Percentiles rank a stretch among this genome's conserved stretches.
These are phyloP conservation scores for Saussurea involucrata DNA, from an alignment of 129 eudicot genomes.

Conservation along the genomic window DNA sequence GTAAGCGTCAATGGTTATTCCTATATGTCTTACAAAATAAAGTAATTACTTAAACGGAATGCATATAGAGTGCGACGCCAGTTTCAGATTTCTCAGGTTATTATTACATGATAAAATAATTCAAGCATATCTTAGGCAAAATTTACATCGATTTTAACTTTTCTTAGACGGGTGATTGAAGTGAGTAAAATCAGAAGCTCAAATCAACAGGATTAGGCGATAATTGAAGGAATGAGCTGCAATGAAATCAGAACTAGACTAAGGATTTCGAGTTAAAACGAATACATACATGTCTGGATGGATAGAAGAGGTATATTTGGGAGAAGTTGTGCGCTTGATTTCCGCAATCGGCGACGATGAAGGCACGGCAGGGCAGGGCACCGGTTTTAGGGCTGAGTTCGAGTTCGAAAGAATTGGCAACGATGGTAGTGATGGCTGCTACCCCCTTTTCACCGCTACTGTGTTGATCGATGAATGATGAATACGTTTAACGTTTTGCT, in stretches of 20 bases:
- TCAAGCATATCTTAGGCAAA: neutral
- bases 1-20: neutral
- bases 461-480: neutral
- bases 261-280: neutral
- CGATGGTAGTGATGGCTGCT: constrained; percentile 20
- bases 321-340: neutral
- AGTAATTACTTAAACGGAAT: neutral
- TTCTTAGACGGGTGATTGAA: neutral
- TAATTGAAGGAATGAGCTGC: neutral
- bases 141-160: constrained; percentile 4
- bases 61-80: neutral
- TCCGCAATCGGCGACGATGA: neutral
- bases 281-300: constrained; percentile 11
- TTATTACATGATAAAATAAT: neutral
- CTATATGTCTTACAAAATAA: neutral
- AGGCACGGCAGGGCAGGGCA: neutral
- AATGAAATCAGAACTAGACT: neutral
- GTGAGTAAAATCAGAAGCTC: neutral
- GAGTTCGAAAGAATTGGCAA: constrained; percentile 16
- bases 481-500: neutral
- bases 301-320: constrained; percentile 7
- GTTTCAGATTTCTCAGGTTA: neutral
- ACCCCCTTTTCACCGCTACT: constrained; percentile 16
- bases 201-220: constrained; percentile 3
- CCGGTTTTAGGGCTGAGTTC: neutral